Base-by-base conservation (phyloP, 2,329 filamentous ascomycete genomes). In the Mycosphaerella arachidis region DNA sequence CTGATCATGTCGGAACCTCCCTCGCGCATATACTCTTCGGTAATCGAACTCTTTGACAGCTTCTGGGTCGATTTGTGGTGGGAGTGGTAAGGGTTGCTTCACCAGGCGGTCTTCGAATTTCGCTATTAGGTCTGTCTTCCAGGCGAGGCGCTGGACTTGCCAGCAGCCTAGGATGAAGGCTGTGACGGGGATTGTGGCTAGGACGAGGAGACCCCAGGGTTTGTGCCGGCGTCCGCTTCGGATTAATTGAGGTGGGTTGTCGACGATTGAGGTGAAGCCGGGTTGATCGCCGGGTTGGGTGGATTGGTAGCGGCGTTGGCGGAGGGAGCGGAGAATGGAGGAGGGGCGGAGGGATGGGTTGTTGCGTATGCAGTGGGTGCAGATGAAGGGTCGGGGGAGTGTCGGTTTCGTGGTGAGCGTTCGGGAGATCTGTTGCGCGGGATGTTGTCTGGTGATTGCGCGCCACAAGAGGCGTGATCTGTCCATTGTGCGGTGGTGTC, bases 111-210 rank as follows among this genome's bases (percentile, higher is more conserved):
- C 92, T 77, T 97, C 94, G 75, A 90, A 91, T 68, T 88, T 91
- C 61, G 93, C 91, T 62, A 99, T 87, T 12, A 99, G 82, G 50
- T 96, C 89, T 4, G 91, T 92, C 75, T 99, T 99, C 92, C 93
- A 96, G 60, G 87, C 86, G 1, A 99, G 84, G 10, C 94, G 89
- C 74, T 96, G 86, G 56, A 99, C 90, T 74, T 99, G 94, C 94
- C 94, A 99, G 64, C 91, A 91, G 31, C 94, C 94, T 16, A 99
- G 86, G 57, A 82, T 80, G 75, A 99, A 96, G 10, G 94, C 91
- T 1, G 92, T 97, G 61, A 96, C 77, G 53, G 94, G 94, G 70
- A 99, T 97, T 55, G 91, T 90, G 81, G 68, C 48, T 54, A 74
- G 63, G 59, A 72, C 50, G 33, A 61, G 37, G 6, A 72, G 67